These are phyloP conservation scores for Lathyrus aphaca DNA, from an alignment of 306 rosid genomes.

Conservation along the genomic window DNA sequence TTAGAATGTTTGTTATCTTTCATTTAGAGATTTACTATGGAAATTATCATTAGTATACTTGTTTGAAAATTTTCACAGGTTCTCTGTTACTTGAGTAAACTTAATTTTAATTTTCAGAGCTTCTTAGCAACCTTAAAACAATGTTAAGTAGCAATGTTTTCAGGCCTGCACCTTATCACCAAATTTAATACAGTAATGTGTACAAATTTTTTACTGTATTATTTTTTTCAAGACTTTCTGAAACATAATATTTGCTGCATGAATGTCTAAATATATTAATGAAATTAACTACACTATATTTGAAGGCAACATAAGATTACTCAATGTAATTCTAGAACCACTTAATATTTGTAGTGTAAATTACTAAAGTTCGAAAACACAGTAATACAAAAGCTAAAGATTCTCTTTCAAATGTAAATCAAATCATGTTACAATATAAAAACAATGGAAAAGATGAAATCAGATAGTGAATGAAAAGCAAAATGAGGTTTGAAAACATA, in stretches of 20 bases:
- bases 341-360: neutral
- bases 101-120: neutral
- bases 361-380: neutral
- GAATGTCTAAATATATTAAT: neutral
- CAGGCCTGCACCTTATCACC: slow-evolving; percentile 21
- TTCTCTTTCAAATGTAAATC: slow-evolving; percentile 36
- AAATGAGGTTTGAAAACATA: neutral
- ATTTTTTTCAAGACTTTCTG: neutral
- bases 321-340: neutral
- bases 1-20: neutral
- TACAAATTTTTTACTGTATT: neutral
- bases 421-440: slow-evolving; percentile 31
- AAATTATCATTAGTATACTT: neutral
- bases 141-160: neutral
- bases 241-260: neutral
- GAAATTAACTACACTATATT: neutral
- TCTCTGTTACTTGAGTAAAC: neutral
- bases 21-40: neutral
- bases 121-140: neutral
- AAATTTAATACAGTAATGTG: neutral
- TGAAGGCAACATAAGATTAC: neutral
- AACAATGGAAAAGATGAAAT: slow-evolving; percentile 14
- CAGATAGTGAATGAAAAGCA: slow-evolving; percentile 3
- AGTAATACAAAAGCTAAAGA: slow-evolving; percentile 5
- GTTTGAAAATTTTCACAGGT: neutral